phyloP scores from a whole-genome alignment of 495 filamentous ascomycete species.

The Penicillium longicatenatum region DNA sequence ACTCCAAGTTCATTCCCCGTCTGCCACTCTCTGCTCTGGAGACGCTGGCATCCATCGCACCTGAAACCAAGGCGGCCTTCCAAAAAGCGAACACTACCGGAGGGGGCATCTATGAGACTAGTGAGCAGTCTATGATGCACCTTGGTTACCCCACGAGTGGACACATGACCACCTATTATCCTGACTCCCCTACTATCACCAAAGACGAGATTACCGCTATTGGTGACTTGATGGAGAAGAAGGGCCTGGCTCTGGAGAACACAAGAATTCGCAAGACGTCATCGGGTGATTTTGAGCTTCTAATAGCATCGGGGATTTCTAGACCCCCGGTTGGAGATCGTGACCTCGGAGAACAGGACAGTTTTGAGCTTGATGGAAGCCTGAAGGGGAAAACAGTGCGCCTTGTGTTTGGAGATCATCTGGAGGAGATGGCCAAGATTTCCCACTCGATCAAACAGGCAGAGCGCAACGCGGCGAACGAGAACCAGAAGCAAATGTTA shows the following conservation, averaged over 20 bases:
- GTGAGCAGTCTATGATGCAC: slow-evolving; percentile 69
- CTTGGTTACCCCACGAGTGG: slow-evolving; percentile 81
- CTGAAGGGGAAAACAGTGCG: slow-evolving; percentile 71
- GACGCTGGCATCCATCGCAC: slow-evolving; percentile 66
- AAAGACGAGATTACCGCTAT: slow-evolving; percentile 79
- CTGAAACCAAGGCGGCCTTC: slow-evolving; percentile 62
- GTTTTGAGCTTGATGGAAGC: slow-evolving; percentile 62
- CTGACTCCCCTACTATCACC: slow-evolving; percentile 80
- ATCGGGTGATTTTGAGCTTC: slow-evolving; percentile 72
- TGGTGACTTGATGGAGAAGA: slow-evolving; percentile 71
- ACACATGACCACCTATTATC: slow-evolving; percentile 92
- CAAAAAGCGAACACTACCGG: slow-evolving; percentile 54
- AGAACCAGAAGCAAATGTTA: slow-evolving; percentile 83
- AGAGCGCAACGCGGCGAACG: slow-evolving; percentile 75
- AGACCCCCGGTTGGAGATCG: slow-evolving; percentile 60
- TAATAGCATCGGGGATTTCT: slow-evolving; percentile 75
- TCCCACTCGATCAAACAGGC: slow-evolving; percentile 71
- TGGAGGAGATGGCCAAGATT: slow-evolving; percentile 78
- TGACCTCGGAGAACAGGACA: slow-evolving; percentile 67
- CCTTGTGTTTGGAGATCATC: slow-evolving; percentile 83
- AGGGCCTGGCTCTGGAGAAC: slow-evolving; percentile 79
- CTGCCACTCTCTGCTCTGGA: slow-evolving; percentile 66
- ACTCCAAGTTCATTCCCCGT: slow-evolving; percentile 90
- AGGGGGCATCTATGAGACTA: slow-evolving; percentile 73
- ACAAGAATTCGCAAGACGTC: slow-evolving; percentile 78